A percentile compares a stretch with the other conserved stretches of the same genome.
phyloP scores from a whole-genome alignment of 2,329 filamentous ascomycete species.

The Sporothrix humicola region DNA sequence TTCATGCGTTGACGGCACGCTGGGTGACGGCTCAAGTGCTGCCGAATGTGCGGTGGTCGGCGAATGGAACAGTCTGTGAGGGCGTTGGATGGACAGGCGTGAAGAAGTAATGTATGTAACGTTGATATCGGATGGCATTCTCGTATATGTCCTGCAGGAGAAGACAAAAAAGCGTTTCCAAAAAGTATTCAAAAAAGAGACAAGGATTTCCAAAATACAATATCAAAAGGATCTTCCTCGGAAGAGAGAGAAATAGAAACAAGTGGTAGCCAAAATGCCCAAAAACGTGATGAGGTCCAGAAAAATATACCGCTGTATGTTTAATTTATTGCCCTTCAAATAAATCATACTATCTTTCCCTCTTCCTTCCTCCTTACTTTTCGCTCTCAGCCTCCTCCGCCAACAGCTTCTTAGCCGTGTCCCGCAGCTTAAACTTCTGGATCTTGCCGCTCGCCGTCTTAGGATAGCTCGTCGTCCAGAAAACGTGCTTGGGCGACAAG shows the following conservation, averaged over 20 bases:
- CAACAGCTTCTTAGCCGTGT: constrained; percentile 54
- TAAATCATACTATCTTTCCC: too few species aligned
- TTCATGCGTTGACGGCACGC: constrained; percentile 64
- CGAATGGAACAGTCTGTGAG: constrained; percentile 57
- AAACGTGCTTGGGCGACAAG: constrained; percentile 87
- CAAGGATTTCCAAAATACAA: background rate
- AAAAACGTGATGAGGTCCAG: background rate
- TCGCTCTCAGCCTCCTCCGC: background rate
- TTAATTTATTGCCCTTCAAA: background rate
- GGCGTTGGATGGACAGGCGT: constrained; percentile 48
- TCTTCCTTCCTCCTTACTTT: background rate
- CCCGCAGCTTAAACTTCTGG: constrained; percentile 86
- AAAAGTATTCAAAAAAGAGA: background rate
- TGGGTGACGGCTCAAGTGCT: constrained; percentile 63
- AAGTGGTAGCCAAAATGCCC: background rate
- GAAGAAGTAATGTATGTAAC: background rate
- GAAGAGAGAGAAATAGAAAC: background rate
- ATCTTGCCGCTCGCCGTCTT: constrained; percentile 98
- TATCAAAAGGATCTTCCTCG: background rate
- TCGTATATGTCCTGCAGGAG: too few species aligned
- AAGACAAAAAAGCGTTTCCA: too few species aligned
- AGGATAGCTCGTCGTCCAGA: constrained; percentile 82
- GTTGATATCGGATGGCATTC: background rate
- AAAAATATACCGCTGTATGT: background rate
- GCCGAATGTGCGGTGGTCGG: constrained; percentile 56